Base-by-base conservation (phyloP, 805 yeast genomes). In the Scheffersomyces ergatensis region DNA sequence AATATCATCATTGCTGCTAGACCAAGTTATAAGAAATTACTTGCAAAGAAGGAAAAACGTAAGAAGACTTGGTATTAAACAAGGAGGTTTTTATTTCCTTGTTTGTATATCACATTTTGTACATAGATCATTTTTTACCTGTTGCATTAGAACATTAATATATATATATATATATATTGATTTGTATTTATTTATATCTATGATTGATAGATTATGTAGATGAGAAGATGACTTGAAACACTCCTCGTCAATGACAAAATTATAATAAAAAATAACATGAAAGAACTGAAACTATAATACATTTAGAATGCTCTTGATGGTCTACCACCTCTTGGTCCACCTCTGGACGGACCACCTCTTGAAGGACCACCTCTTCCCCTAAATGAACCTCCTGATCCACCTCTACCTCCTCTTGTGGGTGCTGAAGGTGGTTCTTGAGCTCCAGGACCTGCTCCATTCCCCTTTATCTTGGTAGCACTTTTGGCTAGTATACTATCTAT, bases 1-100 rank as follows among this genome's bases (percentile, higher is more conserved):
- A 76, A 80, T 39, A 74, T 77, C 47, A 80, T 89, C 46, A 54
- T 79, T 37, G 80, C 76, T 46, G 82, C 77, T 47, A 82, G 88
- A 65, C 73, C 73, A 12, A 49, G 60, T 16, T 70, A 69, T 57
- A 68, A 60, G 57, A 67, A 62, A 50, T 67, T 65, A 52, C 51
- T 69, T 35, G 50, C 55, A 43, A 67, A 63, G 60, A 62, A 60
- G 54, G 58, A 62, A 44, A 48, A 55, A 39, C 60, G 52, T 38
- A 57, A 61, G 55, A 63, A 59, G 53, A 55, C 62, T 21, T 70
- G 75, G 75, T 67, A 57, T 33, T 45, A 34, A 34, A 21, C 9
- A 21, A 26, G 5, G 13, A 11, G 13, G 30, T 35, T 52, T 61
- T 39, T 60, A 62, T 1, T 61, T 67, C 33, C 67, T 53, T 3